Evolutionary conservation across 805 yeast genomes (phyloP).

Genomic region (Vanderwaltozyma polyspora): DNA sequence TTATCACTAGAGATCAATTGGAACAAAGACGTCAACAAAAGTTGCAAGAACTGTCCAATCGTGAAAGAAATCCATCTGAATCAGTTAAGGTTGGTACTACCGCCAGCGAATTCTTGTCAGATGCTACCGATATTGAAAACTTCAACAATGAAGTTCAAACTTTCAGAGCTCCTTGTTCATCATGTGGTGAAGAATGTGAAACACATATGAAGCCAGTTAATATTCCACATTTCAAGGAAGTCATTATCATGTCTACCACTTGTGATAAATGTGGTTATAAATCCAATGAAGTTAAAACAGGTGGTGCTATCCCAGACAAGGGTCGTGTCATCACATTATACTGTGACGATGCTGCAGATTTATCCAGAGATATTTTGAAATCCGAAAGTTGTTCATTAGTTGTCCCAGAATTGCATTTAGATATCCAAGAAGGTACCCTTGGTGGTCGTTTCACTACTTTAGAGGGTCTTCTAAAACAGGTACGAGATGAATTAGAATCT

Average conservation of each 20-base stretch:
- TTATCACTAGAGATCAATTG: conserved; percentile 51
- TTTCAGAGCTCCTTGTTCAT: conserved; percentile 84
- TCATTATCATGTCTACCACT: conserved; percentile 86
- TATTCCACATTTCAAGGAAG: conserved; percentile 97
- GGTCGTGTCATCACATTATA: conserved; percentile 65
- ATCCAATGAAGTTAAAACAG: conserved; percentile 96
- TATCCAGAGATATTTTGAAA: conserved; percentile 87
- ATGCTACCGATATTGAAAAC: conserved; percentile 73
- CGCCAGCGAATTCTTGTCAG: conserved; percentile 45
- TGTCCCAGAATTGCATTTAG: conserved; percentile 82
- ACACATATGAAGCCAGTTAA: conserved; percentile 95
- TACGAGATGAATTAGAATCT: conserved; percentile 74
- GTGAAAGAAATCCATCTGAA: conserved; percentile 27
- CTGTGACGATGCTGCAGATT: conserved; percentile 75
- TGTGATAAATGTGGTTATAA: conserved; percentile 92
- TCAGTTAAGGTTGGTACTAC: conserved; percentile 10
- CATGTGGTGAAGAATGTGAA: conserved; percentile 64
- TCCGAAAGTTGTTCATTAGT: conserved; percentile 83
- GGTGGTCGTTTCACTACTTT: conserved; percentile 97
- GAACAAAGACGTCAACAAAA: conserved; percentile 29
- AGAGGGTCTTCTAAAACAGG: conserved; percentile 87
- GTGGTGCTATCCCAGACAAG: conserved; percentile 85
- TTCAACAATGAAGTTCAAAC: conserved; percentile 85
- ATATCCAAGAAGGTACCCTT: conserved; percentile 88
- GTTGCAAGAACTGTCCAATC: conserved; percentile 25